Base-by-base conservation (phyloP, 139 green algal species). In the Chlorella sp. region DNA sequence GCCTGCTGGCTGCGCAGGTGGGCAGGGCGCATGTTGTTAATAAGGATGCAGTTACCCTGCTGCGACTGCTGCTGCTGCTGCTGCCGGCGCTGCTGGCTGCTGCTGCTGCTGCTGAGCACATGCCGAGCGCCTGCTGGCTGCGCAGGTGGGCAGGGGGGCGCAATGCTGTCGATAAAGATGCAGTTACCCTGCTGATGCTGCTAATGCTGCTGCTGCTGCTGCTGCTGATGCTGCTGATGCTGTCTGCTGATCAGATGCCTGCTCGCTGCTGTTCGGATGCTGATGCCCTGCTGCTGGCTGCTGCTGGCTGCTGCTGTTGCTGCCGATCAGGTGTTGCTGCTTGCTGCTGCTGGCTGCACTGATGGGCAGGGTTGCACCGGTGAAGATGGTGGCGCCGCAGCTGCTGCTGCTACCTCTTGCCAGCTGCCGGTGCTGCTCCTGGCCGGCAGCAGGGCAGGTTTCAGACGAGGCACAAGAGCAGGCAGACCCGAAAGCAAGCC, bases 61-160 rank as follows among this genome's bases (percentile, higher is more conserved):
- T 28, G 66, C 66, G 9, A 3, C 26, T 73, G 24, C 66, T 30
- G 26, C 71, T 78, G 28, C 28, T 78, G 71, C 71, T 78, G 30
- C 30, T 39, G 32, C n/a, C n/a, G n/a, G n/a, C n/a, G 71, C 71
- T 37, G 26, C 30, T 36, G 26, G 71, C 28, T 9, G 26, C n/a
- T n/a, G n/a, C n/a, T n/a, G n/a, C n/a, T n/a, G n/a, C n/a, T n/a
- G n/a, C n/a, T n/a, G n/a, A n/a, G n/a, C n/a, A n/a, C n/a, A n/a
- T n/a, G 97, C 97, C 11, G 97, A 99, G 94, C 92, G 97, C 2
- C 86, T 99, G 92, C 93, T 99, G 77, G 97, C 97, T n/a, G 96
- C 96, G 28, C 96, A 98, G 92, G 91, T 94, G 57, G 91, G 94
- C 37, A 85, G n/a, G n/a, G n/a, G 42, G 92, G 92, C 36, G 76